Evolutionary conservation across 345 rosid genomes (phyloP).

Genomic region (Camelina laxa): DNA sequence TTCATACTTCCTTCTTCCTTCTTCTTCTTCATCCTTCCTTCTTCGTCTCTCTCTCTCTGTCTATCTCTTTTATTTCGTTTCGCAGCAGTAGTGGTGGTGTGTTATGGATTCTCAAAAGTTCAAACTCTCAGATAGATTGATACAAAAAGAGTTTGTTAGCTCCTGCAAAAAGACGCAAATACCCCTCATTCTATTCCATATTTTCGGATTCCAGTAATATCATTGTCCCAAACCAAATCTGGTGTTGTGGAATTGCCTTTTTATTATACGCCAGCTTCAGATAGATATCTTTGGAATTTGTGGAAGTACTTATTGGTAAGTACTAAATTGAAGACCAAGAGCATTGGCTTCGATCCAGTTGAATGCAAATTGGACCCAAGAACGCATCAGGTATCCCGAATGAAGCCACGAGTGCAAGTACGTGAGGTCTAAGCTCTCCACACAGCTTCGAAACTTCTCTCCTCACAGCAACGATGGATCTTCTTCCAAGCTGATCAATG

Average conservation of each 20-base stretch:
- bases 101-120: neutral
- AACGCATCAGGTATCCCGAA: constrained; percentile 79
- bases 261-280: neutral
- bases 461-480: constrained; percentile 78
- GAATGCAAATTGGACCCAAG: constrained; percentile 77
- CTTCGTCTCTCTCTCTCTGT: too few species aligned
- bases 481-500: constrained; percentile 71
- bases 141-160: constrained; percentile 1
- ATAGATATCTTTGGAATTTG: neutral
- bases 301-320: neutral
- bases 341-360: constrained; percentile 87
- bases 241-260: neutral
- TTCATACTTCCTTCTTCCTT: neutral
- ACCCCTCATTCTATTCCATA: neutral
- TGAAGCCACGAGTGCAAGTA: constrained; percentile 73
- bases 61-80: neutral
- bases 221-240: neutral
- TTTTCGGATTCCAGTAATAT: neutral
- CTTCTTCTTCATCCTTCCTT: neutral
- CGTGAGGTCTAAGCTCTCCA: constrained; percentile 75
- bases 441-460: constrained; percentile 69
- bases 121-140: constrained; percentile 7
- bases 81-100: neutral
- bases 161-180: neutral
- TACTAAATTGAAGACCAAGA: constrained; percentile 63